These are phyloP conservation scores for Xanthoparmelia taractica DNA, from an alignment of 495 filamentous ascomycete genomes.

Conservation along the genomic window DNA sequence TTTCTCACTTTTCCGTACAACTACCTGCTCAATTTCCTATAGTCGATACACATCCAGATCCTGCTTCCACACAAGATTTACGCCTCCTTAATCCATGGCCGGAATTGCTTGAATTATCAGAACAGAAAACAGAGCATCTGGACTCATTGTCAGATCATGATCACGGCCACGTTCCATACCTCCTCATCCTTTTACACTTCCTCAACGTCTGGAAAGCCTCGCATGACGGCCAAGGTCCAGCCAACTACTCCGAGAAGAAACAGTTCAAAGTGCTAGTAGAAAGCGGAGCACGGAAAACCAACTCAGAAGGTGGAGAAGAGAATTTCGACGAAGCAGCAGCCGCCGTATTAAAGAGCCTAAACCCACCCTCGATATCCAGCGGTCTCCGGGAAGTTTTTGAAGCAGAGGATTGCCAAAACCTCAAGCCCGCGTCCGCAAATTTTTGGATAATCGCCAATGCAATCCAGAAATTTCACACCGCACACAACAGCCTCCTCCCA, in stretches of 20 bases:
- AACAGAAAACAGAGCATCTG: slow-evolving; percentile 55
- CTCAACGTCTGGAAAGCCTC: slow-evolving; percentile 72
- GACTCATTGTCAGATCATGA: slow-evolving; percentile 68
- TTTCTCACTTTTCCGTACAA: slow-evolving; percentile 70
- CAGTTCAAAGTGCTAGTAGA: slow-evolving; percentile 67
- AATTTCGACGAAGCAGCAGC: slow-evolving; percentile 91
- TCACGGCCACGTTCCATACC: slow-evolving; percentile 89
- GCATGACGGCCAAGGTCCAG: slow-evolving; percentile 62
- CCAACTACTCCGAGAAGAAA: slow-evolving; percentile 76
- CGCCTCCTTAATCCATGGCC: slow-evolving; percentile 82
- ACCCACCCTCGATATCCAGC: slow-evolving; percentile 55
- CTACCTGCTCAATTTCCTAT: slow-evolving; percentile 78
- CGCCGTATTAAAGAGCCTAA: slow-evolving; percentile 78
- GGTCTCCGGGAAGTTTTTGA: slow-evolving; percentile 71
- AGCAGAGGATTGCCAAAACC: slow-evolving; percentile 48
- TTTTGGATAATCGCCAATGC: slow-evolving; percentile 93
- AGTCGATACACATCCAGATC: slow-evolving; percentile 92
- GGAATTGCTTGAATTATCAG: slow-evolving; percentile 60
- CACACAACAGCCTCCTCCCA: slow-evolving; percentile 59
- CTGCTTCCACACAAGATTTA: slow-evolving; percentile 75
- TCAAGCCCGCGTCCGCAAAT: slow-evolving; percentile 36
- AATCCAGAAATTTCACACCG: slow-evolving; percentile 62
- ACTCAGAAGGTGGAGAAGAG: slow-evolving; percentile 84
- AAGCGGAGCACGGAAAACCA: slow-evolving; percentile 58
- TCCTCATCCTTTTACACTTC: slow-evolving; percentile 77